Evolutionary conservation across 768 basidiomycete genomes (phyloP).

Genomic region (Auricularia sp.): DNA sequence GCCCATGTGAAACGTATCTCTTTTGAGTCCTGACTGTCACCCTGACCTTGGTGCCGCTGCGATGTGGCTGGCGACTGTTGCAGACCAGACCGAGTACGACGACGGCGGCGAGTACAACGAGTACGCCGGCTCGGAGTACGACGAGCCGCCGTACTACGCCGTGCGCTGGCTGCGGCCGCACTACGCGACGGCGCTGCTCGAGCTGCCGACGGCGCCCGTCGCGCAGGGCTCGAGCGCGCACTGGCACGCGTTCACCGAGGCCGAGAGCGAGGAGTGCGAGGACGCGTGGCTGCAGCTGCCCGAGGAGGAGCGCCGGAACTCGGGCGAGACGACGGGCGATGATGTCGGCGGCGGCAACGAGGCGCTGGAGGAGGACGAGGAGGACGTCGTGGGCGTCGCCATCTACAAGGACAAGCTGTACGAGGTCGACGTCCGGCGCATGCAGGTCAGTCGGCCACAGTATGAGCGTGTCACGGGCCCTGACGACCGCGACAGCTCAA

Average conservation of each 20-base stretch:
- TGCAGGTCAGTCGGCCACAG: conserved; percentile 12
- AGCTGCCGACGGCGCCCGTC: conserved; percentile 14
- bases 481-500: conserved; percentile 14
- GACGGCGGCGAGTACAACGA: too few species aligned
- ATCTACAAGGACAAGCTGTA: conserved; percentile 18
- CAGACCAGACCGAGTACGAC: too few species aligned
- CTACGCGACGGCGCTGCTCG: conserved; percentile 7
- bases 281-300: conserved; percentile 15
- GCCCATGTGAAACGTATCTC: too few species aligned
- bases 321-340: neutral
- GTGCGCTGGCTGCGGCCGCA: conserved; percentile 12
- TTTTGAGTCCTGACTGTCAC: too few species aligned
- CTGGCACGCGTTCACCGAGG: conserved; percentile 15
- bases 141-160: neutral
- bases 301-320: conserved; percentile 5
- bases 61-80: too few species aligned
- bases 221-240: conserved; percentile 1
- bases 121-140: neutral
- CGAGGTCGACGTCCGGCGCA: conserved; percentile 19
- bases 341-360: neutral
- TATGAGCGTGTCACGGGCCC: neutral
- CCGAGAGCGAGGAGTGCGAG: conserved; percentile 17
- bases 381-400: conserved; percentile 15
- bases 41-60: too few species aligned
- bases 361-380: conserved; percentile 9